Evolutionary conservation across 768 basidiomycete species (phyloP), one percentile per base, ranked within the genome.

Genomic region (Serendipita sp.): DNA sequence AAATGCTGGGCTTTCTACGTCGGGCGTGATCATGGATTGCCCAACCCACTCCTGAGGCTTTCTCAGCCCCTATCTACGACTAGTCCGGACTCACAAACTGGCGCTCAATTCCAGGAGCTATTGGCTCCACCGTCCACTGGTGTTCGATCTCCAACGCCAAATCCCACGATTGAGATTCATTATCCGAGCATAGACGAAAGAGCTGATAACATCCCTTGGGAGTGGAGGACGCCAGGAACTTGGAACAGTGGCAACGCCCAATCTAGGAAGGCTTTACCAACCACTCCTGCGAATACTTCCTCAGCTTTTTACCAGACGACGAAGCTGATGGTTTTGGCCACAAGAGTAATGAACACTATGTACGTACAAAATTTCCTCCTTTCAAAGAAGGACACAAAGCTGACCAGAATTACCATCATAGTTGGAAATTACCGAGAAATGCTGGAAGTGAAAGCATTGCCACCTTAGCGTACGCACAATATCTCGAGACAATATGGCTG

Each of bases 1-100:
- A 79, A 82, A 3, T 82, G 81, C 60, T 84, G 83, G 83, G 81
- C 80, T 0, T 72, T 84, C 0, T 83, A 83, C 60, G 81, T 83
- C n/a, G 83, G 83, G 5, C 76, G 83, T 20, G 82, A 83, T 61
- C 60, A 63, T 16, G 63, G 63, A 20, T 30, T 63, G 17, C 38
- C 33, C 2, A 17, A 63, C n/a, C 60, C 41, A 20, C 34, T 62
- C 60, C 34, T 62, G 17, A 26, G 41, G n/a, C 26, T 56, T 31
- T 33, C 56, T 5, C 60, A 63, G 60, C 7, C 48, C 11, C 22
- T 9, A 7, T 22, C 31, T 7, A 11, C 28, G 11, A 50, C 45
- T 22, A 22, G 20, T 50, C 24, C 24, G 22, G 31, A 22, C 9
- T 11, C 17, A 11, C 24, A 22, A 20, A 4, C 22, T 11, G 11